A percentile compares a stretch with the other conserved stretches of the same genome.
Evolutionary conservation across 306 rosid genomes (phyloP).

Genomic region (Cajanus cajan): DNA sequence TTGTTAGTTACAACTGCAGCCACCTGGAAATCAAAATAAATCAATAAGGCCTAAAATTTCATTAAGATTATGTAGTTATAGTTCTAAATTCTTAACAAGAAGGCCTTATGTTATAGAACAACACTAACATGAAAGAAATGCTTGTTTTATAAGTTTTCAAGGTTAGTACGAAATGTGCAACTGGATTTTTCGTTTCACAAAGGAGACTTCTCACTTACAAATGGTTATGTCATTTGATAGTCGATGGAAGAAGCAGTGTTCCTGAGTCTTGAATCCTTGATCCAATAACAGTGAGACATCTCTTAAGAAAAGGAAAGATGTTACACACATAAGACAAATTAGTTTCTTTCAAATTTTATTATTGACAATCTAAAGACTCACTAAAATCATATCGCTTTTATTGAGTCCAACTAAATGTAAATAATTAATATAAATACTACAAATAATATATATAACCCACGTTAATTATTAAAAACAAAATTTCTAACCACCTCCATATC

Average conservation of each 20-base stretch:
- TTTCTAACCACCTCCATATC: too few relatives aligned
- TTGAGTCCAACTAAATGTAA: too few relatives aligned
- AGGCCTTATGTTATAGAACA: background rate
- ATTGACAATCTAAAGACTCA: too few relatives aligned
- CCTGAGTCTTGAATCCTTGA: slow-evolving; percentile 60
- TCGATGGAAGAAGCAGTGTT: slow-evolving; percentile 69
- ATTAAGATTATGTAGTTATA: background rate
- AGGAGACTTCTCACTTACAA: slow-evolving; percentile 50
- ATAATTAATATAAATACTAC: too few relatives aligned
- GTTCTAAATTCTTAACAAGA: background rate
- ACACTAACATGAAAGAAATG: background rate
- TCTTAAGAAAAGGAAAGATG: slow-evolving; percentile 42
- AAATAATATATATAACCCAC: too few relatives aligned
- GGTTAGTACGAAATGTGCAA: background rate
- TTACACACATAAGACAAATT: background rate
- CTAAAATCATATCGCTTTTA: too few relatives aligned
- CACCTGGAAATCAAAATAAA: slow-evolving; percentile 55
- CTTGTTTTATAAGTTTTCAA: background rate
- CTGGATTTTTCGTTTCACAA: background rate
- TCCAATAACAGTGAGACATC: slow-evolving; percentile 74
- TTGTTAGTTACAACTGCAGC: slow-evolving; percentile 54
- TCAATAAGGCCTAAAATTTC: too few relatives aligned
- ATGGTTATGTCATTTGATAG: slow-evolving; percentile 73
- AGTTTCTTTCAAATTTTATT: background rate
- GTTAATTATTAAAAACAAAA: too few relatives aligned